phyloP scores from a whole-genome alignment of 129 eudicot species.

The Calendula officinalis region DNA sequence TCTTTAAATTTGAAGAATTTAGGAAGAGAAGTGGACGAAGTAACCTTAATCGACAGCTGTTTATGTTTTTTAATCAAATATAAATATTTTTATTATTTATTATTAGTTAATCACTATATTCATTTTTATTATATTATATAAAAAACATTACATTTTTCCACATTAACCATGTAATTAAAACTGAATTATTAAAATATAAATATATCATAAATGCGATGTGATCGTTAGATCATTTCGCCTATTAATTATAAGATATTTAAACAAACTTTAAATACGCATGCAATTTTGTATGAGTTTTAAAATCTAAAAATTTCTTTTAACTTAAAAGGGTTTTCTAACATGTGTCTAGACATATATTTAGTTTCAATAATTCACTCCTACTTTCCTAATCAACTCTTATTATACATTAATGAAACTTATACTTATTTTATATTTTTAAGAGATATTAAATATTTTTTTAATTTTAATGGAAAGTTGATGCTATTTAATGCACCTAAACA shows the following conservation, averaged over 20 bases:
- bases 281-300: not conserved
- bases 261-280: slow-evolving; percentile 9
- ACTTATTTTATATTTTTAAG: too few relatives aligned
- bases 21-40: slow-evolving; percentile 26
- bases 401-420: too few relatives aligned
- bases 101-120: not conserved
- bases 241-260: slow-evolving; percentile 11
- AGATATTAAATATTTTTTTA: too few relatives aligned
- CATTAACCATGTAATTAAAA: not conserved
- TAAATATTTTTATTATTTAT: not conserved
- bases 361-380: not conserved
- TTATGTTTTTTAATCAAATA: not conserved
- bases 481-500: too few relatives aligned
- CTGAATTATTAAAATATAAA: not conserved
- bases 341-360: too few relatives aligned
- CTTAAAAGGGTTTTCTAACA: too few relatives aligned
- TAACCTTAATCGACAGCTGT: slow-evolving; percentile 23
- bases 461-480: too few relatives aligned
- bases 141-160: not conserved
- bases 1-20: slow-evolving; percentile 21
- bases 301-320: too few relatives aligned
- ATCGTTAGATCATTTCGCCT: not conserved
- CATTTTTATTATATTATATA: not conserved
- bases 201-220: not conserved
- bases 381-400: not conserved